Base-by-base conservation (phyloP, 352 stramenopile genomes). In the Phytophthora pluvialis region DNA sequence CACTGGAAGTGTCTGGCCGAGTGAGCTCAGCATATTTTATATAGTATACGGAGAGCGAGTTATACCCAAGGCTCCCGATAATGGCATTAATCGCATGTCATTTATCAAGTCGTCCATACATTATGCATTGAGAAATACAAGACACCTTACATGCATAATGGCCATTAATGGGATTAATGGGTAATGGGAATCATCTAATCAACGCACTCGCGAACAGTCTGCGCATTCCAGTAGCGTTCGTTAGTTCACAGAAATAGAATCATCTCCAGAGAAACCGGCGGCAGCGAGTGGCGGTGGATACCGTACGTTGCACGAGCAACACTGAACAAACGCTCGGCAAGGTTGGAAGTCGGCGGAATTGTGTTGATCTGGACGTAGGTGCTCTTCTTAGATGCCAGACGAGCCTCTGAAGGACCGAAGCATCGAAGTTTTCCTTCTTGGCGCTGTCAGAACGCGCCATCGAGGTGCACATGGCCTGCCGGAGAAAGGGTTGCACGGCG, bases 291-390 rank as follows among this genome's bases (percentile, higher is more conserved):
- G 36, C n/a, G 50, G 4, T 59, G 26, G 9, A 59, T 26, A 26
- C 51, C 38, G 5, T 48, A 49, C 10, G 51, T 59, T 15, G 13
- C 26, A 15, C 38, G 38, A 29, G 46, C 39, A 5, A 51, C 46
- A 32, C 38, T 57, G 29, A 64, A 64, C 7, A 56, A 26, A 12
- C 44, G 35, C 5, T 48, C 25, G 4, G 35, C 35, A 12, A 56
- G 11, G 13, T 64, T 50, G 8, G 56, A 64, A 33, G 45, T 55
- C 9, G 45, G 56, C 12, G 45, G 45, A 21, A 44, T 56, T 13
- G 45, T 55, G 2, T 56, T 12, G n/a, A 33, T 26, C 31, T 49
- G 40, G 0, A 47, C n/a, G 25, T 54, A 65, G 4, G 18, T 16
- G 55, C 25, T 53, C 31, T 58, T 53, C 28, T 55, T 29, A 0